Evolutionary conservation across 768 basidiomycete genomes (phyloP).

Genomic region (Cystofilobasidium bisporidii): DNA sequence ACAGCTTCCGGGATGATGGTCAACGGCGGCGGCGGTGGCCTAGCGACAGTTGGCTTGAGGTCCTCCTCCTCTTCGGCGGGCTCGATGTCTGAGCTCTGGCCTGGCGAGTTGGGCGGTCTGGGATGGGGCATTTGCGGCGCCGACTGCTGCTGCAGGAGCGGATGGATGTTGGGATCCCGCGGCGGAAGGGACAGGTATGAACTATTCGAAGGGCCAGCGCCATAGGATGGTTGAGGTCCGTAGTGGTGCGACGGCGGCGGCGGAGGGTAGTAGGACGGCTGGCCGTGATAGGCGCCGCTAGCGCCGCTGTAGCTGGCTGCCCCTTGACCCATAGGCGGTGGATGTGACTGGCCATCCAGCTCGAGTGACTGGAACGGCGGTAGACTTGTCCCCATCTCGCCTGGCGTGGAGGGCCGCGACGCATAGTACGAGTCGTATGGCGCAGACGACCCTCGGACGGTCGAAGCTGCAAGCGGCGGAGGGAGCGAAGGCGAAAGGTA

Average conservation of each 20-base stretch:
- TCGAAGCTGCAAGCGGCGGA: not conserved
- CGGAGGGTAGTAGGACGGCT: slow-evolving; percentile 3
- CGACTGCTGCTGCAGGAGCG: not conserved
- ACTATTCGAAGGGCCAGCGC: not conserved
- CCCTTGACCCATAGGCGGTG: too few relatives aligned
- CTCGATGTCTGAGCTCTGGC: not conserved
- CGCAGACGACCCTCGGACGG: too few relatives aligned
- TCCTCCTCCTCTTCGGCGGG: slow-evolving; percentile 8
- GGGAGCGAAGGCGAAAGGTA: not conserved
- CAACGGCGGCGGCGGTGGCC: not conserved
- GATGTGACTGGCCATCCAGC: not conserved
- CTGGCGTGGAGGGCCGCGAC: not conserved
- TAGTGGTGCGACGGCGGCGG: not conserved
- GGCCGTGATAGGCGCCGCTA: not conserved
- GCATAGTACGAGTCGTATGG: not conserved
- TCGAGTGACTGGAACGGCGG: slow-evolving; percentile 1
- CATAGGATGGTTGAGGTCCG: not conserved
- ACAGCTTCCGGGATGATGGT: slow-evolving; percentile 1
- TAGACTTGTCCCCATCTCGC: not conserved
- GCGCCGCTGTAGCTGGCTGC: not conserved
- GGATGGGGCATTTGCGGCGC: not conserved
- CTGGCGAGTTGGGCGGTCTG: slow-evolving; percentile 6
- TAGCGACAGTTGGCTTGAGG: not conserved
- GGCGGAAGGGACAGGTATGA: not conserved
- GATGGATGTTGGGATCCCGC: slow-evolving; percentile 8